A percentile compares a stretch with the other conserved stretches of the same genome.
Conservation (phyloP, 1,139 yeast species). For the Pichia sp. region DNA sequence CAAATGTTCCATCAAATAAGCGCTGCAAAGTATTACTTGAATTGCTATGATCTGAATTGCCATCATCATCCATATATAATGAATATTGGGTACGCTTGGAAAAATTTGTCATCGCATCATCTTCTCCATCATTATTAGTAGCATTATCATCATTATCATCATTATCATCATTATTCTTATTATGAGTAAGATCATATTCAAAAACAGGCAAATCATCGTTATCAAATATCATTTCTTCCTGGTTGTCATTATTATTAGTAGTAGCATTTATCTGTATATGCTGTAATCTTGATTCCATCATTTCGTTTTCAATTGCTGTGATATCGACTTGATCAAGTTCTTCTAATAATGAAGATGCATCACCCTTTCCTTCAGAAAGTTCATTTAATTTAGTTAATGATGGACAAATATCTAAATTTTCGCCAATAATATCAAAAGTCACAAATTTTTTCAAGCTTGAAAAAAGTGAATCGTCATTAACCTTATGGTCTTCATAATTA, state of each 20-base stretch:
- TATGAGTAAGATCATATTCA: constrained; percentile 15
- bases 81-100: constrained; percentile 26
- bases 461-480: not conserved
- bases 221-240: not conserved
- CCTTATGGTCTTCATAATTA: too few relatives aligned
- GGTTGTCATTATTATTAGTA: too few relatives aligned
- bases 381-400: constrained; percentile 41
- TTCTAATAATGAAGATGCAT: constrained; percentile 31
- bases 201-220: constrained; percentile 24
- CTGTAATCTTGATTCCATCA: too few relatives aligned
- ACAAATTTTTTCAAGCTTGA: constrained; percentile 5
- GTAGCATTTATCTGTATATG: too few relatives aligned
- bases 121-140: constrained; percentile 17
- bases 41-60: constrained; percentile 61
- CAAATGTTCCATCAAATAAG: constrained; percentile 16
- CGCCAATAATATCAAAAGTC: constrained; percentile 7
- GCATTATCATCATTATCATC: constrained; percentile 4
- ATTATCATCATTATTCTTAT: not conserved
- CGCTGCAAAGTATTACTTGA: constrained; percentile 35
- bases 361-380: constrained; percentile 38
- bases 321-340: constrained; percentile 25
- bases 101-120: constrained; percentile 19
- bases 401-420: constrained; percentile 38
- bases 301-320: constrained; percentile 1
- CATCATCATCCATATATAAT: constrained; percentile 28